These are phyloP conservation scores for Aurantiochytrium sp. DNA, from an alignment of 108 stramenopile species.

Conservation along the genomic window DNA sequence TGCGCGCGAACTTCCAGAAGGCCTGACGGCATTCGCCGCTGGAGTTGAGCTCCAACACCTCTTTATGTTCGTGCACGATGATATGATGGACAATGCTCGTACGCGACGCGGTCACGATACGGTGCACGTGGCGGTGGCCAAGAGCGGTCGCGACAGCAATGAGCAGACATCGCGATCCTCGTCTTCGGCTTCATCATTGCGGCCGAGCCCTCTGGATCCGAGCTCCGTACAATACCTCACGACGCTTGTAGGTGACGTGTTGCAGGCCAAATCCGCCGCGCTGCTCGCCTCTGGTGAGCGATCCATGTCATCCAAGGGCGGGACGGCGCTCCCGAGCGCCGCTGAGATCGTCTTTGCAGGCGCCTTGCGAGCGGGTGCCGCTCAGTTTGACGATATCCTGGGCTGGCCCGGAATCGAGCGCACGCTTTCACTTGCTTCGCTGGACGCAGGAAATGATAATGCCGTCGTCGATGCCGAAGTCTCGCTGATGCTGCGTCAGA, in stretches of 20 bases:
- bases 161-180: too few relatives aligned
- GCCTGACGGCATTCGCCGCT: background rate
- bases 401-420: slow-evolving; percentile 6
- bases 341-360: background rate
- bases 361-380: background rate
- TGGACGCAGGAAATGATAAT: background rate
- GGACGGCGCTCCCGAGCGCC: background rate
- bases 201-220: background rate
- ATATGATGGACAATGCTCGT: background rate
- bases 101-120: background rate
- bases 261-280: background rate
- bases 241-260: background rate
- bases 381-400: background rate
- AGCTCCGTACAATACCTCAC: background rate
- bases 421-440: background rate
- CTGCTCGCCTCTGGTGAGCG: background rate
- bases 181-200: background rate
- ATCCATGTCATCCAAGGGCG: background rate
- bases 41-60: slow-evolving; percentile 7
- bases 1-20: background rate
- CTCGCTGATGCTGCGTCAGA: background rate
- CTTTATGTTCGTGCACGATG: slow-evolving; percentile 14
- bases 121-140: background rate
- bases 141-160: background rate
- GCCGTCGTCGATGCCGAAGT: background rate